Evolutionary conservation across 495 filamentous ascomycete species (phyloP).

Genomic region (Penicillium waksmanii): DNA sequence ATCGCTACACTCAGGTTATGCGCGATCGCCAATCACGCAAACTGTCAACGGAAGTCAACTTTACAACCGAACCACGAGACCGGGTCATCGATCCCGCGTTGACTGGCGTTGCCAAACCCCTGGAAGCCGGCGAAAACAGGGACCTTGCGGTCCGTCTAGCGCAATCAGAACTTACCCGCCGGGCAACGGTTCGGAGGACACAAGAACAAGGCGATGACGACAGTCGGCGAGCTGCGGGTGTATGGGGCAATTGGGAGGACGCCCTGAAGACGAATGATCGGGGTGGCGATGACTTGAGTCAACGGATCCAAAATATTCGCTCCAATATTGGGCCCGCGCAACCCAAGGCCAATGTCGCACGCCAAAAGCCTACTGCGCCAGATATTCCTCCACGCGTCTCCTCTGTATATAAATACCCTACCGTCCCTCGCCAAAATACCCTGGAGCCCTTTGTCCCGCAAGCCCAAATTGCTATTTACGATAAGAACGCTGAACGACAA

Average conservation of each 20-base stretch:
- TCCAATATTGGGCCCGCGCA: slow-evolving; percentile 37
- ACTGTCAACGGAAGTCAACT: slow-evolving; percentile 22
- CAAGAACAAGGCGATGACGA: slow-evolving; percentile 56
- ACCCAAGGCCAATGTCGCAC: slow-evolving; percentile 10
- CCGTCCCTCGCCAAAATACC: slow-evolving; percentile 50
- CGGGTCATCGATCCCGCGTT: slow-evolving; percentile 42
- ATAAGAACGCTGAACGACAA: slow-evolving; percentile 35
- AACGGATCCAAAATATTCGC: slow-evolving; percentile 50
- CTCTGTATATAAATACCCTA: slow-evolving; percentile 56
- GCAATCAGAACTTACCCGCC: slow-evolving; percentile 69
- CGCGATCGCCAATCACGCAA: slow-evolving; percentile 48
- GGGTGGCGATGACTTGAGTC: slow-evolving; percentile 46
- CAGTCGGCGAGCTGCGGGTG: slow-evolving; percentile 59
- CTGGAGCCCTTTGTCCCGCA: slow-evolving; percentile 28
- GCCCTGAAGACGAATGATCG: slow-evolving; percentile 35
- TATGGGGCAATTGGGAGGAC: slow-evolving; percentile 66
- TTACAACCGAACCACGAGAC: slow-evolving; percentile 19
- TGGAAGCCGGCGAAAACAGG: slow-evolving; percentile 72
- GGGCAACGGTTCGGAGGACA: slow-evolving; percentile 61
- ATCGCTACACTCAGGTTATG: slow-evolving; percentile 61
- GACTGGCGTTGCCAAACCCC: slow-evolving; percentile 46
- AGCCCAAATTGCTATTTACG: slow-evolving; percentile 26
- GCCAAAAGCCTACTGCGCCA: slow-evolving; percentile 18
- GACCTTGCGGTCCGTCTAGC: slow-evolving; percentile 81
- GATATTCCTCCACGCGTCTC: slow-evolving; percentile 15